Conservation (phyloP, 352 stramenopile genomes). For the Phytophthora hibernalis region DNA sequence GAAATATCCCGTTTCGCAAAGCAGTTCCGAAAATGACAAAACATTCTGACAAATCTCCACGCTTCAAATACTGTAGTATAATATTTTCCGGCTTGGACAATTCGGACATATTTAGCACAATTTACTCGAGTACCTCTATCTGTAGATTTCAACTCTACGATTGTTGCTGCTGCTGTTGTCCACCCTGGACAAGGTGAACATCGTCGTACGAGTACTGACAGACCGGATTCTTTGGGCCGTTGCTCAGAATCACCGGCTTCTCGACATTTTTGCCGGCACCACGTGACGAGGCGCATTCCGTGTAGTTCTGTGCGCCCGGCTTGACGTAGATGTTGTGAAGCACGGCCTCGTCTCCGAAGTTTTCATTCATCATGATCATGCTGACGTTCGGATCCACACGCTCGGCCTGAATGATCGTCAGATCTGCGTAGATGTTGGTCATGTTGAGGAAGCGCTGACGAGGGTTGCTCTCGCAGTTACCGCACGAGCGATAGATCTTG, state of each 20-base stretch:
- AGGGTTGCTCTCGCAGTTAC: constrained; percentile 48
- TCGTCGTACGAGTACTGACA: constrained; percentile 35
- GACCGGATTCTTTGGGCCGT: constrained; percentile 38
- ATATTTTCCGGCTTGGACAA: too few relatives aligned
- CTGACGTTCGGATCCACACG: constrained; percentile 46
- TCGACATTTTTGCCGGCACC: constrained; percentile 22
- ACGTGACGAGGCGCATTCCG: constrained; percentile 15
- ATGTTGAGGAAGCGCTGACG: constrained; percentile 47
- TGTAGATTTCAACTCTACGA: too few relatives aligned
- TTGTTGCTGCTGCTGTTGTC: constrained; percentile 16
- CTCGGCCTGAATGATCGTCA: constrained; percentile 43
- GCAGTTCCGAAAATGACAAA: too few relatives aligned
- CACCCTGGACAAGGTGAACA: constrained; percentile 21
- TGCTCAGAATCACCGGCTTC: constrained; percentile 33
- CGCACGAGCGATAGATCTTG: constrained; percentile 41
- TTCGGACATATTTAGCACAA: too few relatives aligned
- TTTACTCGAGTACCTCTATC: too few relatives aligned
- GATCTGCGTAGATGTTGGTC: constrained; percentile 39
- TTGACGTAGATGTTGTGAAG: constrained; percentile 53
- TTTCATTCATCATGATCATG: constrained; percentile 57
- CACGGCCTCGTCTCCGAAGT: constrained; percentile 43
- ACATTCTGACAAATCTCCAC: too few relatives aligned
- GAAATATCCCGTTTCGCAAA: too few relatives aligned
- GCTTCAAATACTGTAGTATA: too few relatives aligned
- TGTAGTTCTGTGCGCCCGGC: constrained; percentile 19